phyloP scores from a whole-genome alignment of 2,329 filamentous ascomycete species.

The Onygenales sp. region DNA sequence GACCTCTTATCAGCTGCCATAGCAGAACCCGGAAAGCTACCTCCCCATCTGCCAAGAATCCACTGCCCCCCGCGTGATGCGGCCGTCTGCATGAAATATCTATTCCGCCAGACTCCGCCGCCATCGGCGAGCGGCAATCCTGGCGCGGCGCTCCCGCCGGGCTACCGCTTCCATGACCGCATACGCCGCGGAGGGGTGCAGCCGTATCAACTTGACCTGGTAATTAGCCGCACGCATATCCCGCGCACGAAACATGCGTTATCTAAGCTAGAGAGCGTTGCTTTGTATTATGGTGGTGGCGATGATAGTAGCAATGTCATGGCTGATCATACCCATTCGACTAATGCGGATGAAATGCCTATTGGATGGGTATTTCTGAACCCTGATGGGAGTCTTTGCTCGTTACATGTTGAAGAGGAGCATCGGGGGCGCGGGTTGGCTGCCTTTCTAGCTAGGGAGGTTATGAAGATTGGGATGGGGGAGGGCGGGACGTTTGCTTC shows the following conservation, averaged over 20 bases:
- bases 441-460: slow-evolving; percentile 20
- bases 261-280: slow-evolving; percentile 22
- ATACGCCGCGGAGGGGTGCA: slow-evolving; percentile 19
- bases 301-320: neutral
- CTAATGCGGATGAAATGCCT: slow-evolving; percentile 17
- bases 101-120: slow-evolving; percentile 18
- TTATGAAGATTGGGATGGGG: slow-evolving; percentile 22
- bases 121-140: neutral
- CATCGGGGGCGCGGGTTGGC: slow-evolving; percentile 31
- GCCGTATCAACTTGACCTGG: slow-evolving; percentile 24
- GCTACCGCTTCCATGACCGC: slow-evolving; percentile 22
- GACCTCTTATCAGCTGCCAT: slow-evolving; percentile 16
- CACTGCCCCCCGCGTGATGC: slow-evolving; percentile 18
- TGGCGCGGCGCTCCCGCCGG: slow-evolving; percentile 16
- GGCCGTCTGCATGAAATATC: slow-evolving; percentile 27
- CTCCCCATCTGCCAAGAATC: slow-evolving; percentile 16
- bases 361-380: slow-evolving; percentile 33
- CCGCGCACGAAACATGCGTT: slow-evolving; percentile 26
- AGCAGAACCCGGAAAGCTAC: slow-evolving; percentile 8
- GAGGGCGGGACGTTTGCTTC: slow-evolving; percentile 13
- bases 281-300: slow-evolving; percentile 20
- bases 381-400: slow-evolving; percentile 27
- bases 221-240: slow-evolving; percentile 30
- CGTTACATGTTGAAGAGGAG: slow-evolving; percentile 33
- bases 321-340: neutral